These are phyloP conservation scores for Aureobasidium uvarum DNA, from an alignment of 2,329 filamentous ascomycete genomes.

Conservation along the genomic window DNA sequence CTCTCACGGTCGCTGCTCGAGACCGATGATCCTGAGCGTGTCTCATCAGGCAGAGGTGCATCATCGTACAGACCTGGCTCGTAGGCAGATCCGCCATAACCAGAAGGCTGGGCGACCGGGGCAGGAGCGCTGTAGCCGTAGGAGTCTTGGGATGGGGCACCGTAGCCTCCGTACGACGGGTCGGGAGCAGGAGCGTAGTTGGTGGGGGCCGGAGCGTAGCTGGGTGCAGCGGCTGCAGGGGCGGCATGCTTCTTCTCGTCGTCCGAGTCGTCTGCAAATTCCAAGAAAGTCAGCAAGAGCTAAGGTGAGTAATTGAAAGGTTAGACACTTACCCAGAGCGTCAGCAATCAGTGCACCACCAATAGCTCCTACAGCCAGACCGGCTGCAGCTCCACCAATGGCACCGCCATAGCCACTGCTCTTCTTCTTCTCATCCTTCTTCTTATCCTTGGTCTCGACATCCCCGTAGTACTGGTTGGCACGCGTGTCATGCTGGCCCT, in stretches of 20 bases:
- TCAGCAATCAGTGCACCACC: conserved; percentile 59
- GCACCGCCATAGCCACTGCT: conserved; percentile 44
- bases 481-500: conserved; percentile 31
- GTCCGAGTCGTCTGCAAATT: conserved; percentile 38
- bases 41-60: conserved; percentile 25
- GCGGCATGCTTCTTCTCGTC: conserved; percentile 34
- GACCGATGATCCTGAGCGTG: conserved; percentile 11
- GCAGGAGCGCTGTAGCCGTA: conserved; percentile 30
- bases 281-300: conserved; percentile 28
- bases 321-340: conserved; percentile 53
- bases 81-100: conserved; percentile 24
- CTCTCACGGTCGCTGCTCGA: conserved; percentile 53
- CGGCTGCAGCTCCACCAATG: conserved; percentile 57
- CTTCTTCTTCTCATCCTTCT: conserved; percentile 44
- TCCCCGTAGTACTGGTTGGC: conserved; percentile 30
- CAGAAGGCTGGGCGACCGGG: conserved; percentile 27
- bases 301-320: background rate
- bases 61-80: conserved; percentile 26
- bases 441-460: conserved; percentile 34
- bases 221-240: conserved; percentile 1
- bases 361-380: conserved; percentile 56
- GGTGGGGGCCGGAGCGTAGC: conserved; percentile 7
- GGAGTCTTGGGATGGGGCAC: conserved; percentile 1
- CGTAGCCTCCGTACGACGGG: conserved; percentile 10
- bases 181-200: conserved; percentile 22